phyloP scores from a whole-genome alignment of 345 rosid genomes.

The Bruguiera sexangula region DNA sequence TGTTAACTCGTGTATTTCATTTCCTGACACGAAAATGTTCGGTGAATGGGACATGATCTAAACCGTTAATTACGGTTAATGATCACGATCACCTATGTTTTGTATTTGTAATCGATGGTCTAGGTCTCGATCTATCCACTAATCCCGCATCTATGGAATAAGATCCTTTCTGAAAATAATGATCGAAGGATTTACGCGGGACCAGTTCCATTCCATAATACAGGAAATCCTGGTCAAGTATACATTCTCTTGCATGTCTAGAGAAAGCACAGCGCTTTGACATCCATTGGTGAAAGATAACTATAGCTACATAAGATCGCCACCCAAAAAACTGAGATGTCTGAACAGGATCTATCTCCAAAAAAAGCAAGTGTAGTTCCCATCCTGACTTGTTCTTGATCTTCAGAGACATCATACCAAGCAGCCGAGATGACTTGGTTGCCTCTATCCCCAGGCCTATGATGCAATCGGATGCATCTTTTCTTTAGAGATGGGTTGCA shows the following conservation, averaged over 20 bases:
- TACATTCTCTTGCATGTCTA: conserved; percentile 5
- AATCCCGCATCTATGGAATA: too few species aligned
- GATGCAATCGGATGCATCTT: conserved; percentile 14
- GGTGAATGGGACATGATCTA: too few species aligned
- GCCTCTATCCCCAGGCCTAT: neutral
- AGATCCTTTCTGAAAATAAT: conserved; percentile 5
- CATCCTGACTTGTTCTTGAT: conserved; percentile 8
- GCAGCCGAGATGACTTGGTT: conserved; percentile 9
- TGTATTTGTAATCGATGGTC: too few species aligned
- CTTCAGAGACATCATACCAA: conserved; percentile 13
- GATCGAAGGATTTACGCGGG: conserved; percentile 19
- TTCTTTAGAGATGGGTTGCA: conserved; percentile 9
- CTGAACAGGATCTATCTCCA: conserved; percentile 19
- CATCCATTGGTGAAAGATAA: neutral
- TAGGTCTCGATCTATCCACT: too few species aligned
- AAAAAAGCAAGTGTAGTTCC: conserved; percentile 16
- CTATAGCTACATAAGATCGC: neutral
- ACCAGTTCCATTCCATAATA: conserved; percentile 7
- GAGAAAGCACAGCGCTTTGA: neutral
- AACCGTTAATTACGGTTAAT: too few species aligned
- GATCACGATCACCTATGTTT: too few species aligned
- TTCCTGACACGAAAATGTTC: neutral
- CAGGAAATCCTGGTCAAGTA: conserved; percentile 25
- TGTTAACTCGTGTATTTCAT: conserved; percentile 5
- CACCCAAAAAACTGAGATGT: neutral